Conservation (phyloP, 495 filamentous ascomycete genomes). For the Penicillium flavigenum region DNA sequence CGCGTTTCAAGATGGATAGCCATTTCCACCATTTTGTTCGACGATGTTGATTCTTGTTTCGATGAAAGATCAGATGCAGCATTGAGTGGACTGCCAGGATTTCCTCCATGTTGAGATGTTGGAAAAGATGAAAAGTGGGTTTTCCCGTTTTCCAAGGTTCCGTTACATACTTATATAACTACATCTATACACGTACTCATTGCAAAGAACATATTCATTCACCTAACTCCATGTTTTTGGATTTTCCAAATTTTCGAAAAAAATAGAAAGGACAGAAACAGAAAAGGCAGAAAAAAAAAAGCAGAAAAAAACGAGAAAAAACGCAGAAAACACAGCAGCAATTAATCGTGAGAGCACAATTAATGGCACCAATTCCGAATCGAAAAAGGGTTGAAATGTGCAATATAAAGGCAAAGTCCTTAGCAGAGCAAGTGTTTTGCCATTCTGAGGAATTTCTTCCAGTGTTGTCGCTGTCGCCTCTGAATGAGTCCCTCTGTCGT, state of each 20-base stretch:
- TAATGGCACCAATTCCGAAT: too few species aligned
- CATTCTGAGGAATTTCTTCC: too few species aligned
- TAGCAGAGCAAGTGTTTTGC: too few species aligned
- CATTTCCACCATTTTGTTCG: slow-evolving; percentile 70
- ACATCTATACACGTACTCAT: too few species aligned
- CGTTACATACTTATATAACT: too few species aligned
- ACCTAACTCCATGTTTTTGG: background rate
- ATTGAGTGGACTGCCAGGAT: slow-evolving; percentile 34
- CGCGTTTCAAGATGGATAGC: slow-evolving; percentile 64
- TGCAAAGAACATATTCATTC: background rate
- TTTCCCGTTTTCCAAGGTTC: background rate
- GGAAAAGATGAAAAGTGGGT: slow-evolving; percentile 5
- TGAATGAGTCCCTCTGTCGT: too few species aligned
- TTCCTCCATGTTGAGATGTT: slow-evolving; percentile 34
- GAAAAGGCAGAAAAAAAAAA: background rate
- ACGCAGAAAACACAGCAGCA: background rate
- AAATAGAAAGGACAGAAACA: too few species aligned
- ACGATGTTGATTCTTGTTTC: slow-evolving; percentile 81
- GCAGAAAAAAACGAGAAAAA: background rate
- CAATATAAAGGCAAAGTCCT: too few species aligned
- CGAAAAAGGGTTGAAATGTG: too few species aligned
- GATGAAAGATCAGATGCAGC: slow-evolving; percentile 67
- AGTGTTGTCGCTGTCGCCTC: too few species aligned
- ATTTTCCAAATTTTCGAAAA: slow-evolving; percentile 2
- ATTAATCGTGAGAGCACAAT: too few species aligned